phyloP scores from a whole-genome alignment of 192 early-diverging fungal genomes.

The Coemansia guatemalensis region DNA sequence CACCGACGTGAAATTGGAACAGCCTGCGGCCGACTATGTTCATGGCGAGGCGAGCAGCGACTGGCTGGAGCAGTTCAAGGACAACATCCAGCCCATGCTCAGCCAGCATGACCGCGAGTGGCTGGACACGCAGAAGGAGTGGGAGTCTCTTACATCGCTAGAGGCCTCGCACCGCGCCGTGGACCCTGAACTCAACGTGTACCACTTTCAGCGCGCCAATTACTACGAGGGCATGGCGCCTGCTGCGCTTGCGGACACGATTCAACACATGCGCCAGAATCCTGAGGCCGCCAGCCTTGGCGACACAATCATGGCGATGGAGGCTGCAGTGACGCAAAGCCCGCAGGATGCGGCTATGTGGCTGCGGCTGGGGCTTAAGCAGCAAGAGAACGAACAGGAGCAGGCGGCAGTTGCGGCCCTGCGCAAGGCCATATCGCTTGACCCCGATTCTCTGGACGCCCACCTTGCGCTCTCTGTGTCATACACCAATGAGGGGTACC shows the following conservation, averaged over 20 bases:
- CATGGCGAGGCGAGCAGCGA: slow-evolving; percentile 54
- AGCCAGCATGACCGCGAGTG: slow-evolving; percentile 65
- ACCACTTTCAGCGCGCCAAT: slow-evolving; percentile 65
- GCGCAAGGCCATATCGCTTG: slow-evolving; percentile 69
- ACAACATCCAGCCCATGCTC: slow-evolving; percentile 68
- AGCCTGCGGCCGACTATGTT: slow-evolving; percentile 55
- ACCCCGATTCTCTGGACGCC: slow-evolving; percentile 75
- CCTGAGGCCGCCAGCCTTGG: slow-evolving; percentile 63
- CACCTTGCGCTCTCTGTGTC: slow-evolving; percentile 88
- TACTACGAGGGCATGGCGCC: slow-evolving; percentile 25
- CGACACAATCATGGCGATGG: slow-evolving; percentile 88
- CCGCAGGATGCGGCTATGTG: slow-evolving; percentile 79
- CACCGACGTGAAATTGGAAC: slow-evolving; percentile 55
- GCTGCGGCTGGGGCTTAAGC: slow-evolving; percentile 82
- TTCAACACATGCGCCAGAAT: slow-evolving; percentile 56
- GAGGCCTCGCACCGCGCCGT: slow-evolving; percentile 39
- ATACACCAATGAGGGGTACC: slow-evolving; percentile 90
- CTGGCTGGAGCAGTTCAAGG: slow-evolving; percentile 68
- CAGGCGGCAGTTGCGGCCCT: slow-evolving; percentile 87
- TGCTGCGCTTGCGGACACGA: slow-evolving; percentile 48
- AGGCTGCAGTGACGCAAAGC: slow-evolving; percentile 81
- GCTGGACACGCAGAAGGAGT: slow-evolving; percentile 72
- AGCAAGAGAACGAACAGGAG: slow-evolving; percentile 98
- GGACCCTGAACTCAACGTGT: slow-evolving; percentile 64
- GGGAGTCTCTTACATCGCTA: slow-evolving; percentile 57